Base-by-base conservation (phyloP, 1,284 basidiomycete genomes). In the Mycocalia duriaeana region DNA sequence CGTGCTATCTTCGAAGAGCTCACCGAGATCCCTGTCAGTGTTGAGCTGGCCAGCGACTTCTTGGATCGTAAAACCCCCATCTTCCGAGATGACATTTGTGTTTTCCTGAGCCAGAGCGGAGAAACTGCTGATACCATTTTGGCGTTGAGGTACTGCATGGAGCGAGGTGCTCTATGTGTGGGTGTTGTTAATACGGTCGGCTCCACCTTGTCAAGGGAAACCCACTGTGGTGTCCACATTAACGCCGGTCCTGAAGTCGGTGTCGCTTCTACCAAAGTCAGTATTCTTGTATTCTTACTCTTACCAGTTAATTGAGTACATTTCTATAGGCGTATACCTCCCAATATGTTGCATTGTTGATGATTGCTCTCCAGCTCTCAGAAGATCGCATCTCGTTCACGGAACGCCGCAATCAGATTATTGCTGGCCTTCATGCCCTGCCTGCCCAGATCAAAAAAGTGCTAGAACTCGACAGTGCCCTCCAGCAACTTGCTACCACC, bases 101-200 rank as follows among this genome's bases (percentile, higher is more conserved):
- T 99, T 56, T 97, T 99, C 73, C 81, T 99, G 56, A 94, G 91
- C 57, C 96, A 99, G 72, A 96, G 93, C 57, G 96, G 96, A 55
- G 96, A 99, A 77, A 99, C 96, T 1, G 95, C 95, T 40, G 96
- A 99, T 68, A 98, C 94, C 36, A 96, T 99, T 67, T 76, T 99
- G 53, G 92, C 94, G 11, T 76, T 99, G 73, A 84, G 91, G 54
- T 99, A 99, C 76, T 98, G 94, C 71, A 68, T 96, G 61, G 96
- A 98, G 68, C 82, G 95, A 48, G 96, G 96, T 43, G 94, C 96
- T 3, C 84, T 99, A 47, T 95, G 92, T 65, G 79, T 94, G 35
- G 95, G 95, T 77, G 91, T 99, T 45, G 94, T 99, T 68, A 99
- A 99, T 77, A 94, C 94, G 34, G 96, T 99, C 64, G 94, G 96